phyloP scores from a whole-genome alignment of 306 rosid genomes.

The Datisca glomerata region DNA sequence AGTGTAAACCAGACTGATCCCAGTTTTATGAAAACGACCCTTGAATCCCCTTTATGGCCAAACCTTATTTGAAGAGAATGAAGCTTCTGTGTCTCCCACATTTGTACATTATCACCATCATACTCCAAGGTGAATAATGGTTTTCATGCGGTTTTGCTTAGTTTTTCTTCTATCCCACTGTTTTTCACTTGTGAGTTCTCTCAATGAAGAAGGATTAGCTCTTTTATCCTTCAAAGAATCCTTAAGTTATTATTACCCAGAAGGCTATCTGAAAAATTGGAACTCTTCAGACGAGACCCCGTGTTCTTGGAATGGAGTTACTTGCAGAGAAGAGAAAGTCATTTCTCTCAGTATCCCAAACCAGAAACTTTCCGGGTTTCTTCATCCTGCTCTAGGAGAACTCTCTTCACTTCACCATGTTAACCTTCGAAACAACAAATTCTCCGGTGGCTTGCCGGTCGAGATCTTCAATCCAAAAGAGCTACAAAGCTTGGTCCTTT shows the following conservation, averaged over 20 bases:
- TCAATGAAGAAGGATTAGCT: conserved; percentile 18
- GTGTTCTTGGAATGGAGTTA: conserved; percentile 18
- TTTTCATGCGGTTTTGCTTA: no score
- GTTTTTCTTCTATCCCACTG: no score
- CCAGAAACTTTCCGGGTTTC: background rate
- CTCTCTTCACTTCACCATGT: conserved; percentile 8
- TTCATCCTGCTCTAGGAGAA: background rate
- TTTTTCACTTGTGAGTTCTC: conserved; percentile 3
- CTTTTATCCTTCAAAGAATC: conserved; percentile 16
- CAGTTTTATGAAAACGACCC: no score
- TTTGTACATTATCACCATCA: no score
- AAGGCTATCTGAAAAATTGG: conserved; percentile 10
- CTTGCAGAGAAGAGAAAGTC: conserved; percentile 12
- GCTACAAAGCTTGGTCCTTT: conserved; percentile 77
- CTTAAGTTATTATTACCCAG: background rate
- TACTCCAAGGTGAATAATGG: no score
- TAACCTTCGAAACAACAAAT: conserved; percentile 9
- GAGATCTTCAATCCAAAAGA: conserved; percentile 58
- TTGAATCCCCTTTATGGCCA: no score
- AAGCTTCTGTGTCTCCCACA: no score
- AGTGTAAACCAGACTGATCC: no score
- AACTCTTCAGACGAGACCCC: conserved; percentile 13
- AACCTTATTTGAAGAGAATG: no score
- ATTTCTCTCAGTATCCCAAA: conserved; percentile 11
- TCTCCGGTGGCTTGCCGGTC: conserved; percentile 23